Conservation (phyloP, 768 basidiomycete genomes). For the Suillus placidus region DNA sequence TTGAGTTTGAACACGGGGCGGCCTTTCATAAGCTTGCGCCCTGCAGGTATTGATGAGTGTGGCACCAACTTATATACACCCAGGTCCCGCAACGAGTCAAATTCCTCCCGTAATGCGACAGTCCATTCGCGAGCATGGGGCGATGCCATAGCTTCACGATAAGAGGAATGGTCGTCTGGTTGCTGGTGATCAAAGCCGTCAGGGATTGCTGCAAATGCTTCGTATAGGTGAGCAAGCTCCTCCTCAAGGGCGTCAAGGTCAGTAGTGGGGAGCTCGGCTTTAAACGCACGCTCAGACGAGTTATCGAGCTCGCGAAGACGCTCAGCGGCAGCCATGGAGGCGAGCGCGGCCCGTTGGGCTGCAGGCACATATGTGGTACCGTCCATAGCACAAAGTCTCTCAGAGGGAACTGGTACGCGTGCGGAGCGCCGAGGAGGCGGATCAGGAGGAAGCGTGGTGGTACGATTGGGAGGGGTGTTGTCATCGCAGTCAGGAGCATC, state of each 20-base stretch:
- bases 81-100: not conserved
- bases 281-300: no score
- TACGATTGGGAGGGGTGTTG: no score
- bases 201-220: not conserved
- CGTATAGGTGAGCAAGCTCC: not conserved
- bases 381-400: constrained; percentile 11
- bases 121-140: constrained; percentile 24
- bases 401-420: constrained; percentile 15
- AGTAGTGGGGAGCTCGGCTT: no score
- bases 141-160: constrained; percentile 21
- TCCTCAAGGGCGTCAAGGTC: not conserved
- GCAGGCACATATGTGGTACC: constrained; percentile 6
- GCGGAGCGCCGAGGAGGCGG: not conserved
- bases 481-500: no score
- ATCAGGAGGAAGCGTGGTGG: no score
- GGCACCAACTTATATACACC: constrained; percentile 3
- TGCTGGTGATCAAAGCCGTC: not conserved
- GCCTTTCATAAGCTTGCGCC: constrained; percentile 23
- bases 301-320: no score
- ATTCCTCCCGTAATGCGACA: constrained; percentile 17
- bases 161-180: constrained; percentile 20
- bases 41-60: constrained; percentile 17
- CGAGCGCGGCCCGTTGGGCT: not conserved
- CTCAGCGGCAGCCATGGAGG: no score
- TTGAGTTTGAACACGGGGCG: constrained; percentile 35